Evolutionary conservation across 2,329 filamentous ascomycete genomes (phyloP).

Genomic region (Thielaviopsis euricoi): DNA sequence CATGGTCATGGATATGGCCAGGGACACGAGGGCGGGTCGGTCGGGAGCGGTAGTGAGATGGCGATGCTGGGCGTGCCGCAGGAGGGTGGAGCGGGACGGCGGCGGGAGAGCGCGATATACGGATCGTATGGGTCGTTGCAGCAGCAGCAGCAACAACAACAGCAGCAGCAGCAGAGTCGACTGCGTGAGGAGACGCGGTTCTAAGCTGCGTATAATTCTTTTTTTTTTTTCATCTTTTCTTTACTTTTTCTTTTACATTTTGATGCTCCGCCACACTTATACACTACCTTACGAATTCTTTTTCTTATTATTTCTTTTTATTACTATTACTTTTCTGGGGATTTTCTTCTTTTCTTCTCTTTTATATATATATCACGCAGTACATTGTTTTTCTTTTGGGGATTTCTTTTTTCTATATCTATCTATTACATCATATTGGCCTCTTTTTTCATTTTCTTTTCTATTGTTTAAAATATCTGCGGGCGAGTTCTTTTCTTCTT

Average conservation of each 20-base stretch:
- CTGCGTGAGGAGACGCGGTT: constrained; percentile 38
- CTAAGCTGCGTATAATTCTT: constrained; percentile 14
- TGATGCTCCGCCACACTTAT: not conserved
- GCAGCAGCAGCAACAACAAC: constrained; percentile 12
- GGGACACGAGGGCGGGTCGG: not conserved
- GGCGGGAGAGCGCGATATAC: constrained; percentile 46
- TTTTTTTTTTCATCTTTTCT: not conserved
- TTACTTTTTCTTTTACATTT: not conserved
- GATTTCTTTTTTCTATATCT: too few species aligned
- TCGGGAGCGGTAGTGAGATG: constrained; percentile 3
- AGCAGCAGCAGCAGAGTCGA: constrained; percentile 23
- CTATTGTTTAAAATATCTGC: not conserved
- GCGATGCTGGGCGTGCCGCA: constrained; percentile 9
- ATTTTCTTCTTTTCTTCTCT: constrained; percentile 13
- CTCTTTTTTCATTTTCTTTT: not conserved
- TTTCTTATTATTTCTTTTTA: not conserved
- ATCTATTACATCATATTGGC: not conserved
- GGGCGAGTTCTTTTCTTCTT: not conserved
- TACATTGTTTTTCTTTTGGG: too few species aligned
- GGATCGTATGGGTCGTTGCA: constrained; percentile 31
- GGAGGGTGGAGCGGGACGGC: constrained; percentile 19
- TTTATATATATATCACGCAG: too few species aligned
- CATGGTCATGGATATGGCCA: constrained; percentile 1
- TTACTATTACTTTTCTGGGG: constrained; percentile 12
- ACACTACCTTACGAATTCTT: not conserved